Conservation (phyloP, 495 filamentous ascomycete species). For the Penicillium malachiteum region DNA sequence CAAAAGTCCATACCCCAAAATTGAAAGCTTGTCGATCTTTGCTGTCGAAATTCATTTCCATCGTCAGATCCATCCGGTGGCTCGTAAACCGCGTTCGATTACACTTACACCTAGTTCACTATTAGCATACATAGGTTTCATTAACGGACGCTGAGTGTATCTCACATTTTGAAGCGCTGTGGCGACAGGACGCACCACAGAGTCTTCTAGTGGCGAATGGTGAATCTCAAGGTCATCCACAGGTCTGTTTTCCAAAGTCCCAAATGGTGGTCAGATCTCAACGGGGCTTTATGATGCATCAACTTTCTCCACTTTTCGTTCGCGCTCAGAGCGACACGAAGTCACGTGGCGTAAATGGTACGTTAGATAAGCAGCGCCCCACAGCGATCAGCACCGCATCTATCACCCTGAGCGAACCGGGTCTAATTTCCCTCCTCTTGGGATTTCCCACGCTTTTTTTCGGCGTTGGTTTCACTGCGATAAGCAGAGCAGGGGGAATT, state of each 20-base stretch:
- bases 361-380: constrained; percentile 13
- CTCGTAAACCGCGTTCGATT: background rate
- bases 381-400: constrained; percentile 19
- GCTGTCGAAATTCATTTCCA: constrained; percentile 32
- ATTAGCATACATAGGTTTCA: background rate
- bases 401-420: constrained; percentile 16
- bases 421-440: constrained; percentile 11
- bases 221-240: background rate
- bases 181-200: background rate
- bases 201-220: background rate
- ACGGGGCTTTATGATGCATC: constrained; percentile 18
- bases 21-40: constrained; percentile 86
- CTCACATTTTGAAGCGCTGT: background rate
- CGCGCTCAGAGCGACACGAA: constrained; percentile 33
- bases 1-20: constrained; percentile 59
- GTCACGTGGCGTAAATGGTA: constrained; percentile 24
- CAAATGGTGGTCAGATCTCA: constrained; percentile 12
- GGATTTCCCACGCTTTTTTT: background rate
- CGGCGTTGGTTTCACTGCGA: background rate
- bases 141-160: too few species aligned
- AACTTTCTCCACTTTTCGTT: constrained; percentile 17
- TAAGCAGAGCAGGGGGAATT: background rate
- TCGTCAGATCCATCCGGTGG: constrained; percentile 8
- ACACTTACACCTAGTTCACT: constrained; percentile 29
- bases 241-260: background rate